phyloP scores from a whole-genome alignment of 2,329 filamentous ascomycete genomes.

The Aspergillus caelatus region DNA sequence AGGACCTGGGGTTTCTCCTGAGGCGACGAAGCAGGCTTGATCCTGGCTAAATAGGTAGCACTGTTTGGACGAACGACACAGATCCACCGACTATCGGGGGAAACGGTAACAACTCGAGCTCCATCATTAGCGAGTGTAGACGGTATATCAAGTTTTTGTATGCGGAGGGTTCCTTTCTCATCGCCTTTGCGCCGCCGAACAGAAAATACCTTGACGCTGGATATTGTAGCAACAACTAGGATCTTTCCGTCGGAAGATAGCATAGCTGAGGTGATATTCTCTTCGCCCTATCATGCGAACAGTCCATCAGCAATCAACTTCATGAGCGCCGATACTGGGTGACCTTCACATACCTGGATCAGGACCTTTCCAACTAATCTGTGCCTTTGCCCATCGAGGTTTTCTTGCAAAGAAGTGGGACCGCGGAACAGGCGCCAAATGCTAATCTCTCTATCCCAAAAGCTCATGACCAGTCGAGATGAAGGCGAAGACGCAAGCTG shows the following conservation, averaged over 20 bases:
- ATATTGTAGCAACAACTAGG: constrained; percentile 74
- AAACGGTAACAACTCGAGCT: constrained; percentile 64
- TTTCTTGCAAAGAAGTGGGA: constrained; percentile 51
- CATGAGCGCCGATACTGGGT: constrained; percentile 43
- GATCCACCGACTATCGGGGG: constrained; percentile 52
- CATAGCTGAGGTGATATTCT: constrained; percentile 76
- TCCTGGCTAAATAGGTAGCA: constrained; percentile 57
- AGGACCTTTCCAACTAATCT: constrained; percentile 68
- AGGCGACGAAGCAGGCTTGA: constrained; percentile 45
- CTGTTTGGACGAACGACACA: constrained; percentile 62
- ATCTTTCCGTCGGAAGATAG: constrained; percentile 73
- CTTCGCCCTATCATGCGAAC: constrained; percentile 62
- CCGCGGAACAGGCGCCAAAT: constrained; percentile 69
- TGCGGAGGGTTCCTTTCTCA: constrained; percentile 63
- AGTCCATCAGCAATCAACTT: constrained; percentile 12
- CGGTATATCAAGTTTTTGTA: constrained; percentile 71
- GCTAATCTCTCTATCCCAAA: constrained; percentile 87
- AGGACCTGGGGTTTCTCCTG: constrained; percentile 47
- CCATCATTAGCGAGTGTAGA: constrained; percentile 60
- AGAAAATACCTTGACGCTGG: constrained; percentile 76
- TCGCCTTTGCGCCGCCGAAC: constrained; percentile 58
- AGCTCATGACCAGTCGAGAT: constrained; percentile 78
- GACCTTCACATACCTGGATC: constrained; percentile 42
- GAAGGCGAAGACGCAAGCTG: constrained; percentile 72
- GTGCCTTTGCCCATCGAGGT: constrained; percentile 40